Evolutionary conservation across 1,284 basidiomycete species (phyloP), one percentile per base, ranked within the genome.

Genomic region (Paramarasmius palmivorus): DNA sequence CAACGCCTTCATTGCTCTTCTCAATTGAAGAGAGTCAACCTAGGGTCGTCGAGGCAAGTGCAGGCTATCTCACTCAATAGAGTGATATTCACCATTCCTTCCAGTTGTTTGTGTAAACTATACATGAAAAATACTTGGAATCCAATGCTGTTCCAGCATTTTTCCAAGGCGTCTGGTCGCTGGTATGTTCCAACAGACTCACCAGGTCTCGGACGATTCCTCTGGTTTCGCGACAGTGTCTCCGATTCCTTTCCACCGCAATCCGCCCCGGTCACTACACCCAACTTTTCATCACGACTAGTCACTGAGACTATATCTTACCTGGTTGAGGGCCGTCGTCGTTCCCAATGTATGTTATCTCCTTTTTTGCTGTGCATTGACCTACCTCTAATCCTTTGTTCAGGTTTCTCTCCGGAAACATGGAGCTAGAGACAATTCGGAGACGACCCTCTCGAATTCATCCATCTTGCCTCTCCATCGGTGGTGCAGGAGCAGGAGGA

Each of bases 351-450:
- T 42, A 22, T 25, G 41, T n/a, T 42, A 19, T 15, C 6, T 42
- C n/a, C 8, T 20, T 9, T 3, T n/a, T n/a, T n/a, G n/a, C 12
- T 19, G 12, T 38, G 37, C 12, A 6, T 38, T 19, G 37, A n/a
- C n/a, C 20, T 19, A 6, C 37, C n/a, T 14, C n/a, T n/a, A 6
- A 14, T 19, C 6, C 4, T 19, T 15, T 42, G 22, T 2, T 19
- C 22, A 42, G 41, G 19, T 98, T 60, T 77, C 82, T 15, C 78
- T 98, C 34, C 81, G 95, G 38, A 88, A 92, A 50, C 89, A 94
- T 59, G n/a, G 95, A 98, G 58, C 83, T 95, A 56, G 96, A 99
- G 65, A 89, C 95, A n/a, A n/a, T n/a, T n/a, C n/a, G n/a, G n/a
- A n/a, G n/a, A n/a, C n/a, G n/a, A n/a, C n/a, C n/a, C n/a, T n/a